Evolutionary conservation across 345 rosid species (phyloP).

Genomic region (thale cress (Arabidopsis thaliana)): TAIR10.1 NC_003070.9:27031501-27032000

Average conservation of each 20-base stretch:
- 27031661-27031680: not conserved
- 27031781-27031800: not conserved
- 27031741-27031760: not conserved
- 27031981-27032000: not conserved
- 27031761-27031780: not conserved
- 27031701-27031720: not conserved
- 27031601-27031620: too few relatives aligned
- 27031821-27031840: slow-evolving; percentile 14
- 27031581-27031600: too few relatives aligned
- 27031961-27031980: not conserved
- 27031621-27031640: not conserved
- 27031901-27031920: slow-evolving; percentile 24
- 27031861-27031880: slow-evolving; percentile 28
- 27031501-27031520: too few relatives aligned
- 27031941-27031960: slow-evolving; percentile 23
- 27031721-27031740: not conserved
- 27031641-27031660: not conserved
- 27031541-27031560: too few relatives aligned
- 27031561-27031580: too few relatives aligned
- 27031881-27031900: slow-evolving; percentile 29
- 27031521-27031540: too few relatives aligned
- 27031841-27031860: not conserved
- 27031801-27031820: not conserved
- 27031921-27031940: slow-evolving; percentile 13
- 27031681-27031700: not conserved